Evolutionary conservation across 345 rosid species (phyloP).

Genomic region (Syzygium aqueum): DNA sequence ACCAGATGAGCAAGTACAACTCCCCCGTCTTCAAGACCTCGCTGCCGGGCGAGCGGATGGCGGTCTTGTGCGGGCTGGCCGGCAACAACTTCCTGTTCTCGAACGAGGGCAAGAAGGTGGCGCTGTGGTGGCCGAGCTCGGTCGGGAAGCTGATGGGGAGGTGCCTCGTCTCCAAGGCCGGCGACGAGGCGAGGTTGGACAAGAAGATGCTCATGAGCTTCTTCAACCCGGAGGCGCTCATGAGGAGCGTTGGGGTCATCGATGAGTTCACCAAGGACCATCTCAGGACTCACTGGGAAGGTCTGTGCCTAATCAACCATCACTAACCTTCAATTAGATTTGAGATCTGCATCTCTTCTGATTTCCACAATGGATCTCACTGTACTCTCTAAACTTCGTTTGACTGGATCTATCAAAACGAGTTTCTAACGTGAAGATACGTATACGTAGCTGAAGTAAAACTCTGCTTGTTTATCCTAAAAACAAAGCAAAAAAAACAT

Average conservation of each 20-base stretch:
- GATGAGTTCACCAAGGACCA: slow-evolving; percentile 2
- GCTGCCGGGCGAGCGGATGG: not conserved
- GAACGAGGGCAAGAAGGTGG: not conserved
- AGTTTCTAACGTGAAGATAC: not conserved
- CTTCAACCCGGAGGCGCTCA: not conserved
- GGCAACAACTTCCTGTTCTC: slow-evolving; percentile 4
- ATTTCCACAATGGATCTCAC: not conserved
- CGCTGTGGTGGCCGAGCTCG: not conserved
- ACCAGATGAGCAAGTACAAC: not conserved
- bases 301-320: not conserved
- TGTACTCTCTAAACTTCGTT: not conserved
- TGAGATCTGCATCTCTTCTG: not conserved
- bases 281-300: slow-evolving; percentile 9
- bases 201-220: not conserved
- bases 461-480: not conserved
- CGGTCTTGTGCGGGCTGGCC: not conserved
- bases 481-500: too few species aligned
- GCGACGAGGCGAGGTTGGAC: not conserved
- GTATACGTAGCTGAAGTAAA: not conserved
- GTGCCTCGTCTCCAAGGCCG: not conserved
- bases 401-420: not conserved
- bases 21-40: slow-evolving; percentile 1
- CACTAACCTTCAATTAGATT: not conserved
- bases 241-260: not conserved
- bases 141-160: not conserved